Evolutionary conservation across 148 eudicot genomes (phyloP).

Genomic region (Gaultheria prostrata): DNA sequence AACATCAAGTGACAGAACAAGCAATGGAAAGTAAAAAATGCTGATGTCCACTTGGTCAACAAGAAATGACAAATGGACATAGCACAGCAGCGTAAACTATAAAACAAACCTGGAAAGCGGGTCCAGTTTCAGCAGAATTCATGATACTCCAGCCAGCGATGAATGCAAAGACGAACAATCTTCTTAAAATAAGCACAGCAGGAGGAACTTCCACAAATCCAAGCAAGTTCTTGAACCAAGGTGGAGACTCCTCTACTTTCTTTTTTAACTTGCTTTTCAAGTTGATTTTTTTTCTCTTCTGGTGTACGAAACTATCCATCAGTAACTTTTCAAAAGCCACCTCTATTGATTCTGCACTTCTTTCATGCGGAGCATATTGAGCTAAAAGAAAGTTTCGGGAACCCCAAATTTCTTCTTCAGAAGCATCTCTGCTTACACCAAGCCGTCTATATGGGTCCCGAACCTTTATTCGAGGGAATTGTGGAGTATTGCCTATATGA

Average conservation of each 20-base stretch:
- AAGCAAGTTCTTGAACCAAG: slow-evolving; percentile 86
- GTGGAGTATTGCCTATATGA: slow-evolving; percentile 43
- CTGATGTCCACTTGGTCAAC: background rate
- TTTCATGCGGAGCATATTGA: slow-evolving; percentile 81
- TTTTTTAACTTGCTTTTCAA: slow-evolving; percentile 80
- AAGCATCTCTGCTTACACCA: slow-evolving; percentile 77
- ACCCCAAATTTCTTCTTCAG: slow-evolving; percentile 91
- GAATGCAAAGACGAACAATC: slow-evolving; percentile 78
- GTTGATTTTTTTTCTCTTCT: slow-evolving; percentile 82
- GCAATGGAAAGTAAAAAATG: background rate
- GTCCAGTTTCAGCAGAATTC: slow-evolving; percentile 91
- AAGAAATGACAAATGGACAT: background rate
- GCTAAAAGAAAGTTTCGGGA: slow-evolving; percentile 78
- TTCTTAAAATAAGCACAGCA: slow-evolving; percentile 63
- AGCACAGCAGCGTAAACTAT: background rate
- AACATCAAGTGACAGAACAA: background rate
- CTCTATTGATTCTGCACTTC: slow-evolving; percentile 87
- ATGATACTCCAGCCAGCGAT: slow-evolving; percentile 96
- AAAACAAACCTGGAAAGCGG: slow-evolving; percentile 87
- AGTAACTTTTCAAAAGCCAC: slow-evolving; percentile 88
- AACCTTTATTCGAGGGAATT: slow-evolving; percentile 61
- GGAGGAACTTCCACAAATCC: slow-evolving; percentile 86
- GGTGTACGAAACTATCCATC: slow-evolving; percentile 67
- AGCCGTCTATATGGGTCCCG: slow-evolving; percentile 98
- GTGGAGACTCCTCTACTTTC: slow-evolving; percentile 93